Evolutionary conservation across 768 basidiomycete species (phyloP).

Genomic region (Russula dissimulans): DNA sequence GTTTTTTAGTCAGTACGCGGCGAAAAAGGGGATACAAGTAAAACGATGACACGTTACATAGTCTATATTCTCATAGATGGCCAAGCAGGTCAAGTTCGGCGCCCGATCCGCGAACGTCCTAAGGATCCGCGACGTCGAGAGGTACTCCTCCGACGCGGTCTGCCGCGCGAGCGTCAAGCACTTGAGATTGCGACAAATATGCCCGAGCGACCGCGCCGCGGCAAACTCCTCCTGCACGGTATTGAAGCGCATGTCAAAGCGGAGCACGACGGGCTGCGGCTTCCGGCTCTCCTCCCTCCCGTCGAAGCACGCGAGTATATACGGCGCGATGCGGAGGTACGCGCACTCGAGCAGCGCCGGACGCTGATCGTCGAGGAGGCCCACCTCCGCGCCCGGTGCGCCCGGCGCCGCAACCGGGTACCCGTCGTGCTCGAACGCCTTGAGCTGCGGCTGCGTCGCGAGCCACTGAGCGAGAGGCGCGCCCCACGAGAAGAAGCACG

Average conservation of each 20-base stretch:
- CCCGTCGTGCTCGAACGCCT: conserved; percentile 9
- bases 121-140: conserved; percentile 10
- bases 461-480: conserved; percentile 5
- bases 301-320: conserved; percentile 9
- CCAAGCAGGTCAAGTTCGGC: conserved; percentile 9
- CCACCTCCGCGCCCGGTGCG: not conserved
- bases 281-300: not conserved
- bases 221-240: conserved; percentile 5
- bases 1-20: not conserved
- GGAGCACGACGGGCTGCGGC: conserved; percentile 2
- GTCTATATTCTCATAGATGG: conserved; percentile 14
- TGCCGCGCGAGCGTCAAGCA: conserved; percentile 9
- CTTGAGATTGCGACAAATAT: conserved; percentile 1
- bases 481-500: conserved; percentile 5
- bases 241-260: conserved; percentile 9
- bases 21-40: not conserved
- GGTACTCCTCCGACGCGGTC: conserved; percentile 2
- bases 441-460: conserved; percentile 9
- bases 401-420: not conserved
- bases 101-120: conserved; percentile 6
- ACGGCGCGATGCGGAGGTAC: conserved; percentile 10
- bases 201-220: not conserved
- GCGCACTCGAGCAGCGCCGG: not conserved
- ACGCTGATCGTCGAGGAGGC: not conserved
- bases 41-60: conserved; percentile 2